Conservation (phyloP, 108 stramenopile genomes). For the Conticribra weissflogii region DNA sequence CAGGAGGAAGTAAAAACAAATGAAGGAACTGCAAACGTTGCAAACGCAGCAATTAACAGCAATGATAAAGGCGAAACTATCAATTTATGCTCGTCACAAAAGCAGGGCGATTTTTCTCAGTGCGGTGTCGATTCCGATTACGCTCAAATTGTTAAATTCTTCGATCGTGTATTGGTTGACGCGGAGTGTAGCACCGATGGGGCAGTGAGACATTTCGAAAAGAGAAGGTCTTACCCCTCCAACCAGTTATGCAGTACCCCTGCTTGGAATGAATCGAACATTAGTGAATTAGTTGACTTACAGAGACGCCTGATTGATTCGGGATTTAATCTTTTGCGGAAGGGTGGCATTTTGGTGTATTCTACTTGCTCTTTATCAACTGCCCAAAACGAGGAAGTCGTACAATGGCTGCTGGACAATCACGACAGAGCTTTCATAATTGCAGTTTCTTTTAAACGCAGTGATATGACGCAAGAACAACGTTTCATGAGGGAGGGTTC, state of each 20-base stretch:
- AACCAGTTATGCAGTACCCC: background rate
- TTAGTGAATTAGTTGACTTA: constrained; percentile 74
- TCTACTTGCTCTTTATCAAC: constrained; percentile 89
- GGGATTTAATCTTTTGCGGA: constrained; percentile 79
- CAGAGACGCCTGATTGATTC: constrained; percentile 72
- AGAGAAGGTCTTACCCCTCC: constrained; percentile 33
- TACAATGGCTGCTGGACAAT: constrained; percentile 73
- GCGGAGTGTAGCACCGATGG: constrained; percentile 96
- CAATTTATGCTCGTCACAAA: too few relatives aligned
- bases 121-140: background rate
- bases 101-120: too few relatives aligned
- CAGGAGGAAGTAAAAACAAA: background rate
- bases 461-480: background rate
- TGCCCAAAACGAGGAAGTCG: constrained; percentile 89
- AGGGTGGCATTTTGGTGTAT: constrained; percentile 88
- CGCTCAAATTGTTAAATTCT: constrained; percentile 34
- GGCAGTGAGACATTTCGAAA: constrained; percentile 73
- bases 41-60: background rate
- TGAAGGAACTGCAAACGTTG: background rate
- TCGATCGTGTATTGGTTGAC: constrained; percentile 92
- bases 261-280: constrained; percentile 37
- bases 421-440: constrained; percentile 53
- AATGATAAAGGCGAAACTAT: background rate
- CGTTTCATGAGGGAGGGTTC: constrained; percentile 47
- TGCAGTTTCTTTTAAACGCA: constrained; percentile 51